A percentile compares a stretch with the other conserved stretches of the same genome.
Evolutionary conservation across 2,329 filamentous ascomycete genomes (phyloP).

Genomic region (Fusarium incarnatum): DNA sequence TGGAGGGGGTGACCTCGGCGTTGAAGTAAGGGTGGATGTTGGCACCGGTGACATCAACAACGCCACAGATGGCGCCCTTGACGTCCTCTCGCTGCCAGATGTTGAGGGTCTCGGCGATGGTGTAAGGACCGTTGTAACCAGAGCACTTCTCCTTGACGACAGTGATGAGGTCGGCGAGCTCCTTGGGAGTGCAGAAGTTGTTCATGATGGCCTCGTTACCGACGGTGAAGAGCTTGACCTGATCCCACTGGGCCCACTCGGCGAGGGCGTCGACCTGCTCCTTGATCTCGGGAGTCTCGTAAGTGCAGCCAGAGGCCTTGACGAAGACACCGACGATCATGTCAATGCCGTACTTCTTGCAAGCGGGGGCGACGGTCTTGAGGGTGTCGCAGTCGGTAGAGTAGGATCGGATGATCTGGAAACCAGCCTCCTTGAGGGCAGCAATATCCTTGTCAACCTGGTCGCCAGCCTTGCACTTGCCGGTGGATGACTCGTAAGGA

Average conservation of each 20-base stretch:
- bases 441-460: constrained; percentile 71
- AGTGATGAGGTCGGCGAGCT: constrained; percentile 78
- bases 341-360: constrained; percentile 73
- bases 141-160: constrained; percentile 74
- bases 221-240: constrained; percentile 83
- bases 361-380: constrained; percentile 77
- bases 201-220: constrained; percentile 93
- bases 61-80: constrained; percentile 71
- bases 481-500: constrained; percentile 70
- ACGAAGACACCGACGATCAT: constrained; percentile 92
- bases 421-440: constrained; percentile 72
- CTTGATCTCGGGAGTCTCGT: constrained; percentile 70
- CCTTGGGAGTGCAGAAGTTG: constrained; percentile 70
- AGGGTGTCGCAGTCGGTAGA: constrained; percentile 90
- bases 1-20: constrained; percentile 67
- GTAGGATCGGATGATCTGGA: constrained; percentile 83
- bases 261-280: constrained; percentile 80
- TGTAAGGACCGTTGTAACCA: constrained; percentile 80
- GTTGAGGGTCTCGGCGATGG: constrained; percentile 87
- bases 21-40: constrained; percentile 99
- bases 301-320: constrained; percentile 70
- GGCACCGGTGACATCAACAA: constrained; percentile 81
- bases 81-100: constrained; percentile 76
- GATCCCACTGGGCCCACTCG: constrained; percentile 77
- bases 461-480: constrained; percentile 72